phyloP scores from a whole-genome alignment of 1,284 basidiomycete genomes.

The Clitocybe nebularis region DNA sequence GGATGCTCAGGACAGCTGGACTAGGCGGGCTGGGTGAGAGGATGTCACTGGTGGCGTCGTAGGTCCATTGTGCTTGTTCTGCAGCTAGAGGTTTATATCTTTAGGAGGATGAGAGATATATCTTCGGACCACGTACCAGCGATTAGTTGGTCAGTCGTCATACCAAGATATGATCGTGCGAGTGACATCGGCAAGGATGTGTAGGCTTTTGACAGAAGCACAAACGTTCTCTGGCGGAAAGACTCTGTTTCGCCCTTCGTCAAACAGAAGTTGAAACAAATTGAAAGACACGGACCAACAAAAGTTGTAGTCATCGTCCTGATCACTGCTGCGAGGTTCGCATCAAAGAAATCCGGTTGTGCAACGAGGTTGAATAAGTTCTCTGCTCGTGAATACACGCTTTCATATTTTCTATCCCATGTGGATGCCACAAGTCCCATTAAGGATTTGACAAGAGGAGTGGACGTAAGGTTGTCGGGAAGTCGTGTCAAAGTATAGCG shows the following conservation, averaged over 20 bases:
- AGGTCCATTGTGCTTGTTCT: conserved; percentile 44
- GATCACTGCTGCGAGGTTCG: conserved; percentile 41
- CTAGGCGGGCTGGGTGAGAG: conserved; percentile 34
- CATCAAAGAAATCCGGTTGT: conserved; percentile 39
- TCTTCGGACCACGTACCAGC: conserved; percentile 36
- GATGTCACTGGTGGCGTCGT: conserved; percentile 41
- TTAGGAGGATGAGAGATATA: not conserved
- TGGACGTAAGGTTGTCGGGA: conserved; percentile 38
- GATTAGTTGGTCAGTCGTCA: conserved; percentile 44
- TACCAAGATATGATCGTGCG: conserved; percentile 53
- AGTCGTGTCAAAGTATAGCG: conserved; percentile 50
- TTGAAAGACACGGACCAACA: conserved; percentile 37
- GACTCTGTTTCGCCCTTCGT: conserved; percentile 24
- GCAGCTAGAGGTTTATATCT: conserved; percentile 30
- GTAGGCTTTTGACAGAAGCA: conserved; percentile 57
- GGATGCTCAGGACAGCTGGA: conserved; percentile 3
- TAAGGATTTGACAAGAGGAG: conserved; percentile 43
- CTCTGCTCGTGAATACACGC: conserved; percentile 48
- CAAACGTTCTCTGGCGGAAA: conserved; percentile 54
- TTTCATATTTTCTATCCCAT: conserved; percentile 48
- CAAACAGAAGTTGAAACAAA: not conserved
- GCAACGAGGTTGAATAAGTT: conserved; percentile 37
- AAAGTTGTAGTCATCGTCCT: conserved; percentile 42
- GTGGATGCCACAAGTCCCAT: conserved; percentile 44
- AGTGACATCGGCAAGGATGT: conserved; percentile 50